Conservation (phyloP, 352 stramenopile species). For the Peronospora destructor region DNA sequence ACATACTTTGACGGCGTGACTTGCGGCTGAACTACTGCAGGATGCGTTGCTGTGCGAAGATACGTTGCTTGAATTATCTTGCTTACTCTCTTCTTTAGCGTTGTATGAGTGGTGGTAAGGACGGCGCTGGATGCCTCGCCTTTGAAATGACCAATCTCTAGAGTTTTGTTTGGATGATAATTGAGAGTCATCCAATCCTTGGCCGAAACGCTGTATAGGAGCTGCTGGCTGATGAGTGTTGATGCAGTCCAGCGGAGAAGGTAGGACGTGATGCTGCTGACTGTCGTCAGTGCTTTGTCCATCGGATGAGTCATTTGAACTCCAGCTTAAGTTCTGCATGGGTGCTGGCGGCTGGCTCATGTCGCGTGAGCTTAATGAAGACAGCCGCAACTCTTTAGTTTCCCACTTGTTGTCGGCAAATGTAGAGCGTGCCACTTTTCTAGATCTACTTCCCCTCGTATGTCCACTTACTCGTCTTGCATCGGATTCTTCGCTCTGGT, state of each 20-base stretch:
- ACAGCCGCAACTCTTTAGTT: constrained; percentile 27
- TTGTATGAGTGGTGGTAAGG: constrained; percentile 1
- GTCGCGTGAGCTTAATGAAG: constrained; percentile 33
- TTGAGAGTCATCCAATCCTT: constrained; percentile 2
- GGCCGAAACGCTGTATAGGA: constrained; percentile 15
- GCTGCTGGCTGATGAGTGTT: constrained; percentile 45
- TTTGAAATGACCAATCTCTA: not conserved
- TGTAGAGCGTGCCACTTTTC: constrained; percentile 1
- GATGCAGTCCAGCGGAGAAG: constrained; percentile 30
- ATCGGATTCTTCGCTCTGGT: constrained; percentile 1
- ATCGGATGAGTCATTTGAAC: not conserved
- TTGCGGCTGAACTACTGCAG: not conserved
- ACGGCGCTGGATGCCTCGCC: not conserved
- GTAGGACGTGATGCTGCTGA: constrained; percentile 15
- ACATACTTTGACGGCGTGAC: constrained; percentile 6
- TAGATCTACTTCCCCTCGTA: not conserved
- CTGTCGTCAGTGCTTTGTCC: not conserved
- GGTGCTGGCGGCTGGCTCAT: constrained; percentile 43
- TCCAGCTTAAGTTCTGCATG: constrained; percentile 4
- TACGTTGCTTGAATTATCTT: constrained; percentile 10
- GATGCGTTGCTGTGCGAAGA: not conserved
- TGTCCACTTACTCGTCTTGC: constrained; percentile 9
- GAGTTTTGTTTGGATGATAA: constrained; percentile 7
- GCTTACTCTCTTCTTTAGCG: constrained; percentile 28
- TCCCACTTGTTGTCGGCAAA: constrained; percentile 22